Base-by-base conservation (phyloP, 305 asterid genomes). In the Fraxinus velutina region DNA sequence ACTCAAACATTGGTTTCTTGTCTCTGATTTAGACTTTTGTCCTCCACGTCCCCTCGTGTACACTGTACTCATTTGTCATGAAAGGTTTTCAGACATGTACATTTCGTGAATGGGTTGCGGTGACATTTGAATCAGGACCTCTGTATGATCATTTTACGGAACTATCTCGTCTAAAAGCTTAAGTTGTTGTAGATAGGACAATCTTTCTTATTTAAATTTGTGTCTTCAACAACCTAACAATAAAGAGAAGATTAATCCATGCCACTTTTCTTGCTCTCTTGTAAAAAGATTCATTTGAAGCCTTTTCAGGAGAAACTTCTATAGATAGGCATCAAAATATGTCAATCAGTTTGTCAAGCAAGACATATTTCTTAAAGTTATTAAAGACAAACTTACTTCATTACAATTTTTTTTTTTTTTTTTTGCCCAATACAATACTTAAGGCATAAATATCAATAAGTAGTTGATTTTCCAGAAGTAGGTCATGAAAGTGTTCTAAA, bases 401-500 rank as follows among this genome's bases (percentile, higher is more conserved):
- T 39, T 47, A n/a, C 22, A 52, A n/a, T 3, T 47, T 47, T 42
- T 9, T 3, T 33, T 32, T 4, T 32, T 32, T 33, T 34, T 8
- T 12, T 13, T 47, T 13, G 57, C 19, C 17, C 57, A 47, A 3
- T 13, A 47, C 57, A 13, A 47, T 47, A 3, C 6, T 47, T 47
- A 4, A 47, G 19, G 57, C 57, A 47, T 47, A 13, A 13, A 47
- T 13, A 17, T 47, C 19, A 47, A 13, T 47, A 47, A 13, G 57
- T 47, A 55, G 2, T 17, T 12, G 66, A n/a, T 55, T 33, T 75
- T 76, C 50, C 29, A 0, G 13, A 73, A 81, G 70, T 64, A 36
- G 80, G 79, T 37, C 57, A 42, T 27, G 29, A n/a, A 75, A 50
- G 75, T 62, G 10, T 82, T 84, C 21, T 42, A 66, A 66, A 37